A percentile compares a stretch with the other conserved stretches of the same genome.
Evolutionary conservation across 106 monocot species (phyloP).

Genomic region (Chionographis japonica): DNA sequence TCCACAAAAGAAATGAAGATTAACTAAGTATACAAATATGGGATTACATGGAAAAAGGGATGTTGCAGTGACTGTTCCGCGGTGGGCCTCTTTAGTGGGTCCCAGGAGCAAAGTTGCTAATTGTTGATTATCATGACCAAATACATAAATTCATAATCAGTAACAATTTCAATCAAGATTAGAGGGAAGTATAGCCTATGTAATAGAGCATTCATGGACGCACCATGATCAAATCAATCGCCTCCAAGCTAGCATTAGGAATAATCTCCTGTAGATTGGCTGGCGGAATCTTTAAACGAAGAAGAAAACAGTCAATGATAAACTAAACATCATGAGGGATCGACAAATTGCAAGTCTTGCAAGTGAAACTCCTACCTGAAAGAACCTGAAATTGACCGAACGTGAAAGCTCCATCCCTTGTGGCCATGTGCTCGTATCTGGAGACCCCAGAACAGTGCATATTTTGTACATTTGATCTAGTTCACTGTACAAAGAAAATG

Average conservation of each 20-base stretch:
- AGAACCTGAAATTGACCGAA: constrained; percentile 44
- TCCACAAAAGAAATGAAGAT: constrained; percentile 1
- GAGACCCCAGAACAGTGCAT: constrained; percentile 70
- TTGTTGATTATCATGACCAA: background rate
- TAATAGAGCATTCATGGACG: background rate
- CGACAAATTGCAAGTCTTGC: background rate
- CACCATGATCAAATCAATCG: constrained; percentile 82
- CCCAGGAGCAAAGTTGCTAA: constrained; percentile 82
- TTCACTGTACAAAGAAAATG: constrained; percentile 42
- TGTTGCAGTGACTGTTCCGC: constrained; percentile 73
- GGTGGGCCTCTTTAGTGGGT: constrained; percentile 70
- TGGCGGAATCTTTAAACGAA: constrained; percentile 41
- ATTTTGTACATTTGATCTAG: constrained; percentile 87
- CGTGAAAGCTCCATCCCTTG: constrained; percentile 50
- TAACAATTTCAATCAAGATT: background rate
- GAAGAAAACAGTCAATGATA: background rate
- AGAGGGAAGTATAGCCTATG: background rate
- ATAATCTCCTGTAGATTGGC: constrained; percentile 54
- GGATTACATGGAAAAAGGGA: constrained; percentile 83
- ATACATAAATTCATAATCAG: background rate
- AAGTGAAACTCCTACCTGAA: constrained; percentile 40
- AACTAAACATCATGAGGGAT: background rate
- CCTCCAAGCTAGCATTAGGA: constrained; percentile 76
- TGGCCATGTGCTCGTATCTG: constrained; percentile 63
- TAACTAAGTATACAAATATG: background rate